phyloP scores from a whole-genome alignment of 805 yeast species.

The Danielozyma ontarioensis region DNA sequence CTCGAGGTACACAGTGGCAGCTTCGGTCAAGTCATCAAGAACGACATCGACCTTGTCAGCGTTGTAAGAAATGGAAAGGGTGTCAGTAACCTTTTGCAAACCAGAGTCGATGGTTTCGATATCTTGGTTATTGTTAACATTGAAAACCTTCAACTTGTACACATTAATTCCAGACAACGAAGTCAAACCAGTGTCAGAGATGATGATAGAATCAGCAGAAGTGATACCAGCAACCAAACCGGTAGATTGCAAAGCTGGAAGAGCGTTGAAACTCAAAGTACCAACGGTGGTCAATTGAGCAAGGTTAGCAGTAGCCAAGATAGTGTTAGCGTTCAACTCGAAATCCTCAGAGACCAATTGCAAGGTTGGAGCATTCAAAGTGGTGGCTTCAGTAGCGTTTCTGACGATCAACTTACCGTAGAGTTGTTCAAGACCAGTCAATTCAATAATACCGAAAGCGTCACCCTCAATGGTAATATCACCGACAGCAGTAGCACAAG shows the following conservation, averaged over 20 bases:
- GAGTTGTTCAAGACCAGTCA: constrained; percentile 71
- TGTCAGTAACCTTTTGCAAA: constrained; percentile 66
- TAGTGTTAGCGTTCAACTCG: constrained; percentile 56
- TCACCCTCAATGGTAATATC: constrained; percentile 65
- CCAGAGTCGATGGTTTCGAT: constrained; percentile 68
- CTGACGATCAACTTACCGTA: constrained; percentile 68
- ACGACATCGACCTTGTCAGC: constrained; percentile 67
- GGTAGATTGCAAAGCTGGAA: constrained; percentile 74
- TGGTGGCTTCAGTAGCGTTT: constrained; percentile 58
- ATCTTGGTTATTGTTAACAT: constrained; percentile 88
- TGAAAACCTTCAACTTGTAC: constrained; percentile 44
- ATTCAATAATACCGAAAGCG: constrained; percentile 51
- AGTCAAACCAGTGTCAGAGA: constrained; percentile 70
- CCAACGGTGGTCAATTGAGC: constrained; percentile 82
- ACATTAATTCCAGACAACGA: constrained; percentile 63
- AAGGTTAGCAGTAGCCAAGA: constrained; percentile 62
- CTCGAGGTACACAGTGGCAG: constrained; percentile 83
- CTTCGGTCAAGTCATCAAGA: constrained; percentile 72
- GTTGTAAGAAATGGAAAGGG: constrained; percentile 79
- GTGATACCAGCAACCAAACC: constrained; percentile 68
- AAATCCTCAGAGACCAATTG: constrained; percentile 70
- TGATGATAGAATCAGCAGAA: constrained; percentile 62
- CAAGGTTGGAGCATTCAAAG: constrained; percentile 76
- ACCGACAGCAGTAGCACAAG: constrained; percentile 80
- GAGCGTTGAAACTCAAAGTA: constrained; percentile 69